Percentiles rank a stretch among this genome's conserved stretches.
These are phyloP conservation scores for Fusarium metavorans DNA, from an alignment of 2,329 filamentous ascomycete genomes.

Conservation along the genomic window DNA sequence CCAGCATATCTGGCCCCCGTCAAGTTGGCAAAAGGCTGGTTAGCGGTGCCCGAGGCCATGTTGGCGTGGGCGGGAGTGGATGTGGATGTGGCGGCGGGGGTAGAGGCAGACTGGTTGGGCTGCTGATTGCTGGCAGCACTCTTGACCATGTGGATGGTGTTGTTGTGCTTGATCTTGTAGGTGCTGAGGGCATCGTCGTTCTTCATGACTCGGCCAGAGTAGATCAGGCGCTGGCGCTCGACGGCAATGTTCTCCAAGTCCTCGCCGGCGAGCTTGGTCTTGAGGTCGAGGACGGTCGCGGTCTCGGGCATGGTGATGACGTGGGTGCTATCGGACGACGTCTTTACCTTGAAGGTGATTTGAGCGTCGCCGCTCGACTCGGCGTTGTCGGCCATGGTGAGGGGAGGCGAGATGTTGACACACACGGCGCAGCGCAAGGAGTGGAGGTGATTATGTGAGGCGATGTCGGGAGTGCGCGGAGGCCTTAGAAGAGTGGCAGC, in stretches of 20 bases:
- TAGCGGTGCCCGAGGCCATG: slow-evolving; percentile 85
- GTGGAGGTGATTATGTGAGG: slow-evolving; percentile 17
- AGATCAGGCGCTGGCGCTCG: slow-evolving; percentile 94
- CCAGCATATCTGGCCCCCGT: slow-evolving; percentile 96
- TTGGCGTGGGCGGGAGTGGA: slow-evolving; percentile 70
- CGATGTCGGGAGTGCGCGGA: slow-evolving; percentile 25
- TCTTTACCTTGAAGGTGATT: slow-evolving; percentile 97
- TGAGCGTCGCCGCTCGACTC: slow-evolving; percentile 75
- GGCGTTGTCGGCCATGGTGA: slow-evolving; percentile 74
- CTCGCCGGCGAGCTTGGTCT: slow-evolving; percentile 83
- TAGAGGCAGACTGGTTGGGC: slow-evolving; percentile 41
- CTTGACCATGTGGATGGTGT: slow-evolving; percentile 97
- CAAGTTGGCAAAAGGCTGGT: slow-evolving; percentile 89
- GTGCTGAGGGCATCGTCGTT: slow-evolving; percentile 86
- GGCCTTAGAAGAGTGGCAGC: slow-evolving; percentile 1
- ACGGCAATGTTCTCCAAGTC: slow-evolving; percentile 89
- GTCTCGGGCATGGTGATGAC: slow-evolving; percentile 82
- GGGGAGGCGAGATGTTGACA: slow-evolving; percentile 4
- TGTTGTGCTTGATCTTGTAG: slow-evolving; percentile 96
- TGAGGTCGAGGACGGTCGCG: slow-evolving; percentile 86
- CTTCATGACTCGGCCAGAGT: slow-evolving; percentile 96
- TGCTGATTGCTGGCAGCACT: slow-evolving; percentile 87
- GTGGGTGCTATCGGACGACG: slow-evolving; percentile 90
- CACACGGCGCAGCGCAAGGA: slow-evolving; percentile 29
- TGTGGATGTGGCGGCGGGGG: slow-evolving; percentile 56